Percentiles rank a stretch among this genome's conserved stretches.
Conservation (phyloP, 2,329 filamentous ascomycete genomes). For the Fusarium buharicum region DNA sequence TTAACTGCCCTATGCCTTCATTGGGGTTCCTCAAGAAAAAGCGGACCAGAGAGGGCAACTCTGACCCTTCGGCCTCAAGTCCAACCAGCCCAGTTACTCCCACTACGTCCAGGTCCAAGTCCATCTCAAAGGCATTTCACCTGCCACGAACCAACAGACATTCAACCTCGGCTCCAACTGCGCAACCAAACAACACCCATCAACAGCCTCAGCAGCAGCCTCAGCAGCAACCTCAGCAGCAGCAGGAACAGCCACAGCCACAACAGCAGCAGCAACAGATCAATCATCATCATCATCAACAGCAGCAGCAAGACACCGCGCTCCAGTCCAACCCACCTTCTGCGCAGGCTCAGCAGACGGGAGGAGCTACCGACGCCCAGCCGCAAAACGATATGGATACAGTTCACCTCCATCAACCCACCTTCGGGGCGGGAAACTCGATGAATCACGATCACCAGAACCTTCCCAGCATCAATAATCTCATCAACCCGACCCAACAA, state of each 20-base stretch:
- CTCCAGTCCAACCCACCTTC: constrained; percentile 30
- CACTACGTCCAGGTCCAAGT: constrained; percentile 59
- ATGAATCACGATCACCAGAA: constrained; percentile 68
- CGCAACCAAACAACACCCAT: constrained; percentile 7
- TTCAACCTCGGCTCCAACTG: constrained; percentile 43
- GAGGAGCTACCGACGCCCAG: constrained; percentile 38
- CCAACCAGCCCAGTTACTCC: constrained; percentile 72
- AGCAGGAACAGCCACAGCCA: constrained; percentile 19
- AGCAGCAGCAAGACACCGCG: constrained; percentile 38
- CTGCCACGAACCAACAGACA: constrained; percentile 50
- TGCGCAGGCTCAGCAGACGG: constrained; percentile 32
- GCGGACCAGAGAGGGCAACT: constrained; percentile 90
- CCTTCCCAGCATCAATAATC: constrained; percentile 82
- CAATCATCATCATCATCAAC: constrained; percentile 42
- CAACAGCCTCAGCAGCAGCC: constrained; percentile 39
- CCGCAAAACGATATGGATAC: constrained; percentile 45
- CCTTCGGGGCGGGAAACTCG: constrained; percentile 43
- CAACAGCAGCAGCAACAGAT: constrained; percentile 22
- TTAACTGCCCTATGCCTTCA: constrained; percentile 77
- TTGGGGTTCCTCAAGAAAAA: constrained; percentile 98
- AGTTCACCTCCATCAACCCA: constrained; percentile 44
- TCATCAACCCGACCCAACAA: constrained; percentile 70
- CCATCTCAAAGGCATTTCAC: constrained; percentile 60
- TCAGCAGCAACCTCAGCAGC: constrained; percentile 38
- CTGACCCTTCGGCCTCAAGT: constrained; percentile 74